Conservation (phyloP, 2,329 filamentous ascomycete genomes). For the Epichloe typhina region DNA sequence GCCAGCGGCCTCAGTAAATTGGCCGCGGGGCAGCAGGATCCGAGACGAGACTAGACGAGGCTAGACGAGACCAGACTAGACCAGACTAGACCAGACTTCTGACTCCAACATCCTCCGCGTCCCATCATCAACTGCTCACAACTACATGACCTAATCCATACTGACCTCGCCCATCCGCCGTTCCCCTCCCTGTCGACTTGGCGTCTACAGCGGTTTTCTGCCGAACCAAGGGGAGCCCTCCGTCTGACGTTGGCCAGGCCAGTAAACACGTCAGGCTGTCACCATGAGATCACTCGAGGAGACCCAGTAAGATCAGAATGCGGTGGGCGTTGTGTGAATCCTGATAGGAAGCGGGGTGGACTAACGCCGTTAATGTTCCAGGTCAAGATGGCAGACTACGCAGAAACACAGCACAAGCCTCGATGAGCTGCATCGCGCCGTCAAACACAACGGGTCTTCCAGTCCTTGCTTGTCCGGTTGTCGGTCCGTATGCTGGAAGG, state of each 20-base stretch:
- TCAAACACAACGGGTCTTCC: constrained; percentile 42
- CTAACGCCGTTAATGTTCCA: constrained; percentile 17
- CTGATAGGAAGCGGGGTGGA: background rate
- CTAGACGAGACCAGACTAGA: background rate
- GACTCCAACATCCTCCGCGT: background rate
- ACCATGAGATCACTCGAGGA: constrained; percentile 26
- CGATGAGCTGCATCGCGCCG: constrained; percentile 49
- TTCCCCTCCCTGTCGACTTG: background rate
- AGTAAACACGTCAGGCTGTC: background rate
- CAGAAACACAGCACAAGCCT: constrained; percentile 44
- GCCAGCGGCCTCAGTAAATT: background rate
- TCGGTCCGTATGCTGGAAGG: constrained; percentile 89
- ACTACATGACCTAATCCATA: background rate
- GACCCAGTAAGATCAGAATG: constrained; percentile 19
- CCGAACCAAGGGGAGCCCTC: background rate
- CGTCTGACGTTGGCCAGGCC: background rate
- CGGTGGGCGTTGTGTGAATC: background rate
- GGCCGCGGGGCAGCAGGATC: background rate
- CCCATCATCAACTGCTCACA: background rate
- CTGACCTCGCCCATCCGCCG: background rate
- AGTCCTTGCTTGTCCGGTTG: constrained; percentile 60
- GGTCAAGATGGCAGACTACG: constrained; percentile 55
- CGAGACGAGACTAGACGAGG: background rate
- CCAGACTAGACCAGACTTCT: background rate
- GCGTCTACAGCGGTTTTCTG: background rate